Evolutionary conservation across 1,139 yeast species (phyloP), one percentile per base, ranked within the genome.

Genomic region (Hyphopichia wangnamkhiaoensis): DNA sequence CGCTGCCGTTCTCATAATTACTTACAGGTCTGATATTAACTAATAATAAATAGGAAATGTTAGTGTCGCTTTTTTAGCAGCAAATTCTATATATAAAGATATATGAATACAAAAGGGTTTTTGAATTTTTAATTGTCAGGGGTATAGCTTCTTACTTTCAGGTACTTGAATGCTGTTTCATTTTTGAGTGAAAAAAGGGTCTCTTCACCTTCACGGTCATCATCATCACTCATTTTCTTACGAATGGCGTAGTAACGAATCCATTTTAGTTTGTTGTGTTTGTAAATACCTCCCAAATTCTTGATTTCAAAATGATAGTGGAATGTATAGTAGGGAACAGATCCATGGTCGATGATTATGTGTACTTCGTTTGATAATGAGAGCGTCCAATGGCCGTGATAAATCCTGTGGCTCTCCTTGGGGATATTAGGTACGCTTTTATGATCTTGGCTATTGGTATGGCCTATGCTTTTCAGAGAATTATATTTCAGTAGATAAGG

Each of bases 111-210:
- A 6, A 21, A 21, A 7, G 24, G 6, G 27, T 12, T 21, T 7
- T 21, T 21, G 10, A 10, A 7, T 10, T 6, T 12, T 18, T 18
- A 58, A 38, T 54, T 55, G 27, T 56, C 52, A n/a, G 45, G 36
- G 7, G 41, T 49, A 41, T 74, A 80, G 19, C 82, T 74, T 42
- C 65, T 71, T 0, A 82, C 89, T 39, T 84, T 65, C 52, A 82
- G 80, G 50, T 88, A 89, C 51, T 75, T 78, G 58, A 85, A 89
- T 10, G 90, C 81, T 52, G 82, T 84, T 54, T 89, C 96, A 52
- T 87, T 85, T 34, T 69, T 72, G 42, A 85, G 60, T 5, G 80
- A 71, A 49, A 87, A 82, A 13, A 68, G 68, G 15, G 77, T 71
- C 12, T 66, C 60, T 35, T 78, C 82, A 1, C 81, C 82, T 17